Base-by-base conservation (phyloP, 208 protist species). In the Strigomonas galati region DNA sequence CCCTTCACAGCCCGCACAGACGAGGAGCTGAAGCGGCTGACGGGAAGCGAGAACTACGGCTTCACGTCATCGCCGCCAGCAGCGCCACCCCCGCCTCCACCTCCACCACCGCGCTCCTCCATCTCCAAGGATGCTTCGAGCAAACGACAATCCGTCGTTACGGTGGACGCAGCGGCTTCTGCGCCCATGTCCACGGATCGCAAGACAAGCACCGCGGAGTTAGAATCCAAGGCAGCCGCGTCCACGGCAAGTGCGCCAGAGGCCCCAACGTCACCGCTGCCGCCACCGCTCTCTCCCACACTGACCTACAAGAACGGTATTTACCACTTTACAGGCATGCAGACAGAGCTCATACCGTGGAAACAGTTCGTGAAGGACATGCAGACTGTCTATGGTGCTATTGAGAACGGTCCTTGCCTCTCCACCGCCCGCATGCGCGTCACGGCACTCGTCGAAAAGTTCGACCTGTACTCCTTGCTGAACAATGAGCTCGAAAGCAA, bases 401-500 rank as follows among this genome's bases (percentile, higher is more conserved):
- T 95, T 57, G 90, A 95, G 55, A 90, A 81, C 52, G 90, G 90
- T 15, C 90, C 90, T 10, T 95, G 90, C 69, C 82, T 95, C 49
- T 92, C 85, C 46, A 86, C 82, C 7, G 87, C 83, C 12, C 79
- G 87, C 52, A 82, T 74, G 46, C 86, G 90, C 27, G 76, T 95
- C 12, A 91, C 78, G 12, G 76, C 85, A 24, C 76, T 95, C 37
- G 69, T 76, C 0, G 76, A 93, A 55, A 95, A 95, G 64, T 92
- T 91, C 46, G 79, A 87, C 35, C 79, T 95, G 9, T 93, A 93
- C 75, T 76, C 75, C 35, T 67, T 95, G 23, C 62, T 95, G 7
- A 95, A 95, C 74, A 76, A 62, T 12, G 83, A 93, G 46, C 64
- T 76, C 43, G 87, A 95, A 64, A 66, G 66, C 31, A 77, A 60